These are phyloP conservation scores for Daldinia concentrica DNA, from an alignment of 495 filamentous ascomycete species.

Conservation along the genomic window DNA sequence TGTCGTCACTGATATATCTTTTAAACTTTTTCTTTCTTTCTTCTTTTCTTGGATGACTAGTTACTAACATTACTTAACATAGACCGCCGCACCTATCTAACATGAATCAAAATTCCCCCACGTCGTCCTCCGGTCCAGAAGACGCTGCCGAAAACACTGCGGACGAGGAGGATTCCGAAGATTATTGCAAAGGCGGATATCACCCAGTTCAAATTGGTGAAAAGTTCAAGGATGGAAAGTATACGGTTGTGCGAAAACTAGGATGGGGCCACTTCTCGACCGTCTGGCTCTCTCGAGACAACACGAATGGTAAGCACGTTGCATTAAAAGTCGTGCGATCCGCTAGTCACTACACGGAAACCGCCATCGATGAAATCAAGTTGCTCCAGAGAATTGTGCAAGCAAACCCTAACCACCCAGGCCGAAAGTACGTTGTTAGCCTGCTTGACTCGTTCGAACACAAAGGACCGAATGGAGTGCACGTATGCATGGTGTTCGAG, in stretches of 20 bases:
- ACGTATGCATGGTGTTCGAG: slow-evolving; percentile 99
- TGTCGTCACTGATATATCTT: slow-evolving; percentile 8
- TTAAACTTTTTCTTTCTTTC: neutral
- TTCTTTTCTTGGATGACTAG: neutral
- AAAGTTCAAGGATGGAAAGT: slow-evolving; percentile 96
- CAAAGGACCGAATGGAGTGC: slow-evolving; percentile 93
- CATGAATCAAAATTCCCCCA: slow-evolving; percentile 74
- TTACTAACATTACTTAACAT: slow-evolving; percentile 29
- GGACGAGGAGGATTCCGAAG: slow-evolving; percentile 98
- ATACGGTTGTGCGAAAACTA: slow-evolving; percentile 94
- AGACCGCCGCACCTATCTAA: slow-evolving; percentile 50
- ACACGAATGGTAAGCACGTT: slow-evolving; percentile 90
- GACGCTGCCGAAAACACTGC: slow-evolving; percentile 92
- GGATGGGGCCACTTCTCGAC: slow-evolving; percentile 99
- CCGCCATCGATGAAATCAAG: slow-evolving; percentile 98
- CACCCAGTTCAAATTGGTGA: slow-evolving; percentile 94
- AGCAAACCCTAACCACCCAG: slow-evolving; percentile 92
- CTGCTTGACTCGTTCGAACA: slow-evolving; percentile 97
- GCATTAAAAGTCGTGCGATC: slow-evolving; percentile 97
- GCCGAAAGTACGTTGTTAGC: slow-evolving; percentile 92
- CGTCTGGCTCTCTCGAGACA: slow-evolving; percentile 95
- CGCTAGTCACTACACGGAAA: slow-evolving; percentile 98
- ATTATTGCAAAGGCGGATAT: slow-evolving; percentile 99
- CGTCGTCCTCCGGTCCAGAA: slow-evolving; percentile 79
- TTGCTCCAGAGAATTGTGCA: slow-evolving; percentile 94